Percentiles rank a stretch among this genome's conserved stretches.
These are phyloP conservation scores for Penicillium rolfsii DNA, from an alignment of 2,329 filamentous ascomycete species.

Conservation along the genomic window DNA sequence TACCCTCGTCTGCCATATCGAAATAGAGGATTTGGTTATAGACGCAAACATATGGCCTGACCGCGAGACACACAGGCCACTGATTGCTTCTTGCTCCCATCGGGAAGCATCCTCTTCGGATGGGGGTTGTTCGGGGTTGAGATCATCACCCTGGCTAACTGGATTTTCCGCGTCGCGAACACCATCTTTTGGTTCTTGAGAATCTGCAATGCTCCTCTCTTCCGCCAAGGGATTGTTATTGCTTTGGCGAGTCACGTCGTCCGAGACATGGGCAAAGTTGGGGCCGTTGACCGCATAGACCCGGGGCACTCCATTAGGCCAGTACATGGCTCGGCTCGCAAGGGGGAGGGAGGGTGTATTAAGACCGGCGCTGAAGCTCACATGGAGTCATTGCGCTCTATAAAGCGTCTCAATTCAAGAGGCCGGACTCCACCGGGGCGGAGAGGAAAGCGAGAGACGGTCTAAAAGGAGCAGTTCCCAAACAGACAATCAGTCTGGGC, in stretches of 20 bases:
- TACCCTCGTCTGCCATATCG: slow-evolving; percentile 97
- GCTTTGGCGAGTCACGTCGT: slow-evolving; percentile 31
- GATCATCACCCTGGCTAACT: slow-evolving; percentile 6
- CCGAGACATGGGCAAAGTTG: slow-evolving; percentile 36
- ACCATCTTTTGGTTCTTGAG: slow-evolving; percentile 16
- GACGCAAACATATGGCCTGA: slow-evolving; percentile 84
- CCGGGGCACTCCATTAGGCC: slow-evolving; percentile 55
- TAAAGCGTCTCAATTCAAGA: slow-evolving; percentile 2
- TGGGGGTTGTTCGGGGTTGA: slow-evolving; percentile 12
- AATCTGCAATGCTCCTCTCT: slow-evolving; percentile 31
- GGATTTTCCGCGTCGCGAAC: slow-evolving; percentile 14
- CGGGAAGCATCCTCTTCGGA: slow-evolving; percentile 36
- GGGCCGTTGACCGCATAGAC: slow-evolving; percentile 54
- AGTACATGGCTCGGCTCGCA: slow-evolving; percentile 50
- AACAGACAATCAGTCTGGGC: slow-evolving; percentile 12
- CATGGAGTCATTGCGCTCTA: slow-evolving; percentile 44
- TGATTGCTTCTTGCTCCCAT: slow-evolving; percentile 66
- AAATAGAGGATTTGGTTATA: slow-evolving; percentile 80
- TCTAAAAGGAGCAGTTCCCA: background rate
- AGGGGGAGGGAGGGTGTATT: slow-evolving; percentile 33
- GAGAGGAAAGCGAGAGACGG: background rate
- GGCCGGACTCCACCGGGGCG: slow-evolving; percentile 2
- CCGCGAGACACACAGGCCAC: slow-evolving; percentile 76
- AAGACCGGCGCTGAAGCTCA: slow-evolving; percentile 36
- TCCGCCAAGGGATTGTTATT: slow-evolving; percentile 23